Evolutionary conservation across 2,329 filamentous ascomycete genomes (phyloP).

Genomic region (Colletotrichum musae): DNA sequence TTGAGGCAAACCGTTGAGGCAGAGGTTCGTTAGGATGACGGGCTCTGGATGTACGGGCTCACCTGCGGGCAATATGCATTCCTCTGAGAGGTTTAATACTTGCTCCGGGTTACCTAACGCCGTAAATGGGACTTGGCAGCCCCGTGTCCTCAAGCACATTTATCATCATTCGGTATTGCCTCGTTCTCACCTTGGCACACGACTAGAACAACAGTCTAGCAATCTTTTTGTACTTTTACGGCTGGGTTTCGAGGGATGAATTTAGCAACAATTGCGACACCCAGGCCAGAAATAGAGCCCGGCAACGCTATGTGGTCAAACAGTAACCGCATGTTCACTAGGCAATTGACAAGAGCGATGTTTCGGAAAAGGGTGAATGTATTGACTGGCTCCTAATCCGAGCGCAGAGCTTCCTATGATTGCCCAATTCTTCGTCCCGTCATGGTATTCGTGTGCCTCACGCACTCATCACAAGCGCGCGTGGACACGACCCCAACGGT

Average conservation of each 20-base stretch:
- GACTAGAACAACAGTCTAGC: background rate
- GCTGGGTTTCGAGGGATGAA: background rate
- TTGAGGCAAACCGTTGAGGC: background rate
- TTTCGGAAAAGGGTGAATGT: slow-evolving; percentile 29
- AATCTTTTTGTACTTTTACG: background rate
- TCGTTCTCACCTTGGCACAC: background rate
- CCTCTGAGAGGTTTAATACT: background rate
- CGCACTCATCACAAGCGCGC: slow-evolving; percentile 22
- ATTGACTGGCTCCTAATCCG: slow-evolving; percentile 38
- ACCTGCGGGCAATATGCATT: too few relatives aligned
- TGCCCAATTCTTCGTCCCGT: slow-evolving; percentile 20
- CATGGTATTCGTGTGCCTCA: background rate
- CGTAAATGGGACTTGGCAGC: background rate
- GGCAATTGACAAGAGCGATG: background rate
- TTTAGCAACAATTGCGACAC: background rate
- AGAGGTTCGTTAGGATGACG: too few relatives aligned
- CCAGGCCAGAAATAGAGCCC: background rate
- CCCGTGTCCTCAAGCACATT: slow-evolving; percentile 6
- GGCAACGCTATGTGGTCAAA: background rate
- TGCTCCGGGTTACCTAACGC: background rate
- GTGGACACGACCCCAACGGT: slow-evolving; percentile 10
- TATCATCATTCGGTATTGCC: background rate
- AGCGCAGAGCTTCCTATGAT: slow-evolving; percentile 39
- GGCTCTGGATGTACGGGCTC: too few relatives aligned
- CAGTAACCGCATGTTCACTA: background rate